These are phyloP conservation scores for Puccinia triticina DNA, from an alignment of 1,284 basidiomycete genomes.

Conservation along the genomic window DNA sequence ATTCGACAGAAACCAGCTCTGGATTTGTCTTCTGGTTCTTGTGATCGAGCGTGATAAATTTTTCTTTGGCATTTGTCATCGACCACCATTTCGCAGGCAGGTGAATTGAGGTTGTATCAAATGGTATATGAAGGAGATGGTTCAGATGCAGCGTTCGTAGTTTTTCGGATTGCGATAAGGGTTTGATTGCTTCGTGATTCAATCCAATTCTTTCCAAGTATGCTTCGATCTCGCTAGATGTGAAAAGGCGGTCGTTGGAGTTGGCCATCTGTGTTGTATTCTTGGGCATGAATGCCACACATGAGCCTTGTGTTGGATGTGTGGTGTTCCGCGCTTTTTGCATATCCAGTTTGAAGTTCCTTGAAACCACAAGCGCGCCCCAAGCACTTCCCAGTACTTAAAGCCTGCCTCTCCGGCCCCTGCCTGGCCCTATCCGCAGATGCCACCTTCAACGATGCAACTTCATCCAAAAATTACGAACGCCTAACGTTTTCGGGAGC, in stretches of 20 bases:
- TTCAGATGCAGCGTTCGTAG: constrained; percentile 10
- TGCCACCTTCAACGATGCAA: no score
- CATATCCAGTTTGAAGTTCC: no score
- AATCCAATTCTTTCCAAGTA: constrained; percentile 29
- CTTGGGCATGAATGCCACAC: no score
- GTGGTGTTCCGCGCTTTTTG: no score
- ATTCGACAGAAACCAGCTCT: constrained; percentile 22
- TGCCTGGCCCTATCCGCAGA: no score
- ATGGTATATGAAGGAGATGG: constrained; percentile 27
- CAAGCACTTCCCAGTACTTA: no score
- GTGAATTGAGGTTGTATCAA: constrained; percentile 43
- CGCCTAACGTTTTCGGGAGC: no score
- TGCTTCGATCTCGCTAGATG: constrained; percentile 4
- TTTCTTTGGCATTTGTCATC: not conserved
- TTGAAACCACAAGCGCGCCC: no score
- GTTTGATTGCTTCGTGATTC: not conserved
- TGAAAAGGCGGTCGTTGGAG: constrained; percentile 20
- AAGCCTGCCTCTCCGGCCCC: no score
- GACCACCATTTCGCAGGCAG: constrained; percentile 32
- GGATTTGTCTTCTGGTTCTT: not conserved
- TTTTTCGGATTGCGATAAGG: not conserved
- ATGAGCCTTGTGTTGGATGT: no score
- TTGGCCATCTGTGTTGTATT: not conserved
- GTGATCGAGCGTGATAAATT: not conserved
- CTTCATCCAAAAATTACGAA: no score